A percentile compares a stretch with the other conserved stretches of the same genome.
Evolutionary conservation across 176 grass and related monocot species (phyloP).

Genomic region (Zoysia pacifica): DNA sequence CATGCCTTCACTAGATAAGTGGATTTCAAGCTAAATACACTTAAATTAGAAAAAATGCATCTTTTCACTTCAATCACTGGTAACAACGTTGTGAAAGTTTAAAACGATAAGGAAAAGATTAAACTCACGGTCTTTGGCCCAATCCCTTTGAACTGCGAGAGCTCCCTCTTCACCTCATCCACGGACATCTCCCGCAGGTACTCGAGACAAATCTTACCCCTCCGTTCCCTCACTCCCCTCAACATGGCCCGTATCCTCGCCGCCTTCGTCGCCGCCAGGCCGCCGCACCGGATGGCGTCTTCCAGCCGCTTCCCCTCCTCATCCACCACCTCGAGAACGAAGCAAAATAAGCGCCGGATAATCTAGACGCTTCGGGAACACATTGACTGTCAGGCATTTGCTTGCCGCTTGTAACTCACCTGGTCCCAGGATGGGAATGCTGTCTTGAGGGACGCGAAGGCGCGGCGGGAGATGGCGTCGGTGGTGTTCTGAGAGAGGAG

Average conservation of each 20-base stretch:
- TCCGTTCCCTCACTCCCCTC: conserved; percentile 60
- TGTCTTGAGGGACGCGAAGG: conserved; percentile 74
- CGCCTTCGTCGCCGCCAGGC: conserved; percentile 75
- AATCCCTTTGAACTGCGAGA: conserved; percentile 83
- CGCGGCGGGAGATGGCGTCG: conserved; percentile 73
- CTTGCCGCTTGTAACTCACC: conserved; percentile 20
- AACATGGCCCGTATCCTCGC: conserved; percentile 70
- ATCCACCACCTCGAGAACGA: conserved; percentile 53
- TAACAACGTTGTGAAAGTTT: not conserved
- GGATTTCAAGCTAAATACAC: conserved; percentile 12
- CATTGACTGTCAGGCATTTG: not conserved
- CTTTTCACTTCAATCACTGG: conserved; percentile 6
- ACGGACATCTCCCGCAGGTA: conserved; percentile 62
- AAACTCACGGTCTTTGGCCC: conserved; percentile 80
- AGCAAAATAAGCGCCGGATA: not conserved
- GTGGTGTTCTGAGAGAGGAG: conserved; percentile 93
- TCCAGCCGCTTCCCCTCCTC: conserved; percentile 64
- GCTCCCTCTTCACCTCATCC: conserved; percentile 75
- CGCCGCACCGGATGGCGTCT: conserved; percentile 74
- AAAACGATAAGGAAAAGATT: conserved; percentile 7
- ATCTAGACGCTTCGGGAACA: conserved; percentile 10
- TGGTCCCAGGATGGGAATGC: conserved; percentile 74
- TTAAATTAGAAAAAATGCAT: conserved; percentile 13
- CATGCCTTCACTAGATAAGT: not conserved
- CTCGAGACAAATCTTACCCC: conserved; percentile 71